Evolutionary conservation across 1,139 yeast species (phyloP), one percentile per base, ranked within the genome.

Genomic region (Scheffersomyces illinoinensis): DNA sequence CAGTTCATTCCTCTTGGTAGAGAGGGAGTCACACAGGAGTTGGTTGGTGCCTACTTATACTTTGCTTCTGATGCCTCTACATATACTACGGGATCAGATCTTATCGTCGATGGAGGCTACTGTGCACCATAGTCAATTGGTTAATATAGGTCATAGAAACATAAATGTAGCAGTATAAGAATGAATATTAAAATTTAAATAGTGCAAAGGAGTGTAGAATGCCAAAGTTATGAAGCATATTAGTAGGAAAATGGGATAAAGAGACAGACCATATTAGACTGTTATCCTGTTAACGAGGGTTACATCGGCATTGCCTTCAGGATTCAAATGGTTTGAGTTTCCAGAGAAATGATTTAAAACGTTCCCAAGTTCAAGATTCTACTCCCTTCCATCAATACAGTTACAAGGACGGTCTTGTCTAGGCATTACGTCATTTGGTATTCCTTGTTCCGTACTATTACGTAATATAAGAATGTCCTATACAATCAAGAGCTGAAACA

Each of bases 41-140:
- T 90, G 74, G 93, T 90, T 54, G 96, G 96, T 66, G 89, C 95
- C 24, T 88, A 88, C 64, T 83, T 91, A 59, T 92, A 90, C 76
- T 80, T 91, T 71, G 91, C 96, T 49, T 86, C 93, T 10, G 88
- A 90, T 69, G 97, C 96, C 23, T 82, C 92, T 51, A 85, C 92
- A 21, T 91, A 88, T 76, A 86, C 96, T 58, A 91, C 96, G 17
- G 97, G 97, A 64, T 85, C 89, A 68, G 92, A 91, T 74, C 76
- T 91, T 65, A 79, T 89, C 64, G 96, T 91, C 58, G 97, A 91
- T 69, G 97, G 97, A 66, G 97, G 97, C 56, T 91, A 90, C 81
- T 68, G 76, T 61, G 80, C 78, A 53, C 81, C 82, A 65, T 76
- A 71, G n/a, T 61, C 61, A 33, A 12, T 33, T 33, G 14, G 43